A percentile compares a stretch with the other conserved stretches of the same genome.
Evolutionary conservation across 108 stramenopile species (phyloP).

Genomic region (Nannochloropsis oceanica): DNA sequence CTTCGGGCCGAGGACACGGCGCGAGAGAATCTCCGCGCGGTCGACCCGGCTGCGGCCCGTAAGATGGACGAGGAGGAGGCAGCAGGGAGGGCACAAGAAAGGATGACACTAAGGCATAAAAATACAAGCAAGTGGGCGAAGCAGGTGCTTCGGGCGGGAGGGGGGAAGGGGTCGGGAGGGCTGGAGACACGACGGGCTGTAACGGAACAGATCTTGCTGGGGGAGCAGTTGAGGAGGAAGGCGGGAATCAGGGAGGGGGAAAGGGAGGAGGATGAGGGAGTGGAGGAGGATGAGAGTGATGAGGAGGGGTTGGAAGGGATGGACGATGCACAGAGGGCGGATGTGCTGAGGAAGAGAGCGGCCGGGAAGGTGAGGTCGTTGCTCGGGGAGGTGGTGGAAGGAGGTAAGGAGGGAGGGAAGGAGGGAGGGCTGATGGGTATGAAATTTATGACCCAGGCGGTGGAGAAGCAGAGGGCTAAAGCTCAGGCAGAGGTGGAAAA

Average conservation of each 20-base stretch:
- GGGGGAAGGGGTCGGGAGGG: conserved; percentile 48
- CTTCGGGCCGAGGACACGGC: conserved; percentile 60
- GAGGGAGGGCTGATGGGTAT: conserved; percentile 68
- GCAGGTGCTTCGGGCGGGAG: conserved; percentile 57
- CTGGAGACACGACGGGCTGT: conserved; percentile 61
- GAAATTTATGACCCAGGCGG: conserved; percentile 81
- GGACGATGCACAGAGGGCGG: not conserved
- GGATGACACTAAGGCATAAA: conserved; percentile 88
- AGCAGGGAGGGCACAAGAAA: conserved; percentile 77
- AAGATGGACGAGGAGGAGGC: conserved; percentile 75
- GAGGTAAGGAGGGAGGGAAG: conserved; percentile 28
- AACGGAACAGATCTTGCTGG: conserved; percentile 62
- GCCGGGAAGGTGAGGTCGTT: conserved; percentile 25
- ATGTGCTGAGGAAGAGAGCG: not conserved
- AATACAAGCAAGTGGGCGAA: conserved; percentile 97
- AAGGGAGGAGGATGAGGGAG: conserved; percentile 10
- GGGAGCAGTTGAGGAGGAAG: conserved; percentile 55
- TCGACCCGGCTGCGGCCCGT: conserved; percentile 48
- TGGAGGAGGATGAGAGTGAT: conserved; percentile 1
- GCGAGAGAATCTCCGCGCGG: conserved; percentile 46
- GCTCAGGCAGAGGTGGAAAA: conserved; percentile 69
- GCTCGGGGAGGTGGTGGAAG: conserved; percentile 39
- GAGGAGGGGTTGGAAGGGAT: not conserved
- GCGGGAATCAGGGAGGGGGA: conserved; percentile 7
- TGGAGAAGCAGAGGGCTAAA: conserved; percentile 57